Conservation (phyloP, 805 yeast genomes). For the Lipomyces spencermartinsiae region DNA sequence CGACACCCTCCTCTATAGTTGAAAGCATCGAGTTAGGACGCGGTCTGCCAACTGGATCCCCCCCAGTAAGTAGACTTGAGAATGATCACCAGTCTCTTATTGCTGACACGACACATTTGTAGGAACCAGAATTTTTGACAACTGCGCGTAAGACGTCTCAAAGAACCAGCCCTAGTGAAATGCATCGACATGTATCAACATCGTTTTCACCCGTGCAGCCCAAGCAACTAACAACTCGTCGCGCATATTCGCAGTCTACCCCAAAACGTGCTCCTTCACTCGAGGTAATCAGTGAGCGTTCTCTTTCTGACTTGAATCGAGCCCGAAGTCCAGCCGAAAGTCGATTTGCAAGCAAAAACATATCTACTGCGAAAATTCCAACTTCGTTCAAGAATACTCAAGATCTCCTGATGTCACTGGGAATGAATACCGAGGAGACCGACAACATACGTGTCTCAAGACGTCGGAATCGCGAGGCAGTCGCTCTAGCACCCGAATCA, state of each 20-base stretch:
- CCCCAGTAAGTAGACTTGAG: constrained; percentile 1
- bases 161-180: constrained; percentile 9
- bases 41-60: constrained; percentile 5
- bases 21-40: constrained; percentile 25
- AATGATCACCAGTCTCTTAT: too few species aligned
- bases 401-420: constrained; percentile 27
- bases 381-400: constrained; percentile 25
- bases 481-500: neutral
- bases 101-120: neutral
- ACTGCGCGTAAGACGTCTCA: constrained; percentile 20
- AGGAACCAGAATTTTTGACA: neutral
- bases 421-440: constrained; percentile 13
- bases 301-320: constrained; percentile 22
- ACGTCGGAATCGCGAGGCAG: neutral
- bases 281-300: constrained; percentile 17
- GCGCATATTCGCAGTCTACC: constrained; percentile 1
- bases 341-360: constrained; percentile 8
- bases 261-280: constrained; percentile 6
- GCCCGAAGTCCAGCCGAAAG: constrained; percentile 18
- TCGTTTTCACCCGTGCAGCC: neutral
- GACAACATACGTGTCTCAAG: neutral
- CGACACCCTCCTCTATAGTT: constrained; percentile 11
- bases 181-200: neutral
- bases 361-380: constrained; percentile 14
- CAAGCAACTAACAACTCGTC: constrained; percentile 7